Percentiles rank a stretch among this genome's conserved stretches.
Conservation (phyloP, 768 basidiomycete species). For the Coprinopsis cinerea region DNA sequence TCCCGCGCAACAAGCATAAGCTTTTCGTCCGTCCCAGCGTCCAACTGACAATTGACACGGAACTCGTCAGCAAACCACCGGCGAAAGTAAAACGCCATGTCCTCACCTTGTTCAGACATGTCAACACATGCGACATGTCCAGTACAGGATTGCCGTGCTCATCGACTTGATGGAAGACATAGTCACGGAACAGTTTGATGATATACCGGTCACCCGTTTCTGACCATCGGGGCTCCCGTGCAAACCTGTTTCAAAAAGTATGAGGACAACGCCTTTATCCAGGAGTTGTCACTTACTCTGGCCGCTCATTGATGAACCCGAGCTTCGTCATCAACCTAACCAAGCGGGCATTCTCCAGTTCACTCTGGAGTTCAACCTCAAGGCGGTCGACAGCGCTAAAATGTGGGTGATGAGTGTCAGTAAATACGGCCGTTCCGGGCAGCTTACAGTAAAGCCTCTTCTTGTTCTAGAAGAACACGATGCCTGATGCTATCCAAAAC, state of each 20-base stretch:
- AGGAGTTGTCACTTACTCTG: conserved; percentile 61
- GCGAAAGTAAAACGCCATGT: neutral
- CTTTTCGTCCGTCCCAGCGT: conserved; percentile 88
- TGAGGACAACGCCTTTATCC: neutral
- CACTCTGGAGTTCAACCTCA: conserved; percentile 78
- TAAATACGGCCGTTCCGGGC: neutral
- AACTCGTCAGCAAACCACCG: too few species aligned
- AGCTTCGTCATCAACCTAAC: conserved; percentile 89
- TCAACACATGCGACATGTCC: conserved; percentile 85
- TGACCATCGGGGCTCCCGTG: conserved; percentile 95
- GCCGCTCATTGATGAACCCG: conserved; percentile 98
- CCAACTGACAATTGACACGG: too few species aligned
- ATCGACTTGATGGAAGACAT: conserved; percentile 96
- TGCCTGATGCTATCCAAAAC: conserved; percentile 75
- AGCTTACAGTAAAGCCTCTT: conserved; percentile 75
- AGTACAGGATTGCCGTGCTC: conserved; percentile 85
- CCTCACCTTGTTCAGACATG: conserved; percentile 87
- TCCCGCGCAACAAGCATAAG: conserved; percentile 94
- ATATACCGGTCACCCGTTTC: conserved; percentile 98
- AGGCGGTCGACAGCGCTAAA: conserved; percentile 72
- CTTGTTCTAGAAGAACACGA: conserved; percentile 70
- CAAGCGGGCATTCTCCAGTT: conserved; percentile 90
- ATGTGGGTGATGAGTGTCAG: neutral
- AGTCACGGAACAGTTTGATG: conserved; percentile 96
- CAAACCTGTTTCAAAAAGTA: conserved; percentile 54